phyloP scores from a whole-genome alignment of 768 basidiomycete species.

The Lentinus brumalis region DNA sequence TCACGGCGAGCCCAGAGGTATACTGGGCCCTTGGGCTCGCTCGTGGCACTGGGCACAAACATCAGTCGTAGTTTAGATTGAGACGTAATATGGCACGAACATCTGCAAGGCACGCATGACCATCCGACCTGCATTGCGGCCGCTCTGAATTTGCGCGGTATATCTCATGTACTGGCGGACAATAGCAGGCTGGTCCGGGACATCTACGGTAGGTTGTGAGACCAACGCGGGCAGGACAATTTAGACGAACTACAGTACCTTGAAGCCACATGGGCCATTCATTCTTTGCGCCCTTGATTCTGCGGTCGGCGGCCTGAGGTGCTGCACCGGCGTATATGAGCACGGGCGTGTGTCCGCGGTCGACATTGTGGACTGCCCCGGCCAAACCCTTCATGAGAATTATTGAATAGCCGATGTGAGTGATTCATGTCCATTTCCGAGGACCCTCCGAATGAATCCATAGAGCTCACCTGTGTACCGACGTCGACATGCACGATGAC shows the following conservation, averaged over 20 bases:
- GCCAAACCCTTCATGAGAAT: conserved; percentile 53
- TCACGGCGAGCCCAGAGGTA: conserved; percentile 76
- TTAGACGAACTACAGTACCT: conserved; percentile 42
- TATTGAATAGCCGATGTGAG: background rate
- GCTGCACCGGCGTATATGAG: conserved; percentile 76
- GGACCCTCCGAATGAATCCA: background rate
- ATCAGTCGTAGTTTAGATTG: background rate
- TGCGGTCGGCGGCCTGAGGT: conserved; percentile 55
- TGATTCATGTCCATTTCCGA: background rate
- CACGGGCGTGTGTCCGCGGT: conserved; percentile 61
- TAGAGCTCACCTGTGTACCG: conserved; percentile 55
- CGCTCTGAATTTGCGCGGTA: conserved; percentile 59
- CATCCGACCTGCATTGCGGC: conserved; percentile 50
- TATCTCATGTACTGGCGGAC: conserved; percentile 78
- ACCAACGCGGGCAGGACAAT: background rate
- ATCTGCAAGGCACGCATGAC: conserved; percentile 66
- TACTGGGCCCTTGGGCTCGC: conserved; percentile 71
- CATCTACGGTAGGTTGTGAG: conserved; percentile 42
- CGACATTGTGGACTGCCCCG: conserved; percentile 74
- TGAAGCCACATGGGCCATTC: conserved; percentile 79
- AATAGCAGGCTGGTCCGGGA: conserved; percentile 69
- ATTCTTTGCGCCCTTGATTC: conserved; percentile 64
- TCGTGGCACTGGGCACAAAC: conserved; percentile 52
- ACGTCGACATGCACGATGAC: conserved; percentile 78
- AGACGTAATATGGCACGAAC: conserved; percentile 36